Evolutionary conservation across 495 filamentous ascomycete genomes (phyloP).

Genomic region (Talaromyces trachyspermus): DNA sequence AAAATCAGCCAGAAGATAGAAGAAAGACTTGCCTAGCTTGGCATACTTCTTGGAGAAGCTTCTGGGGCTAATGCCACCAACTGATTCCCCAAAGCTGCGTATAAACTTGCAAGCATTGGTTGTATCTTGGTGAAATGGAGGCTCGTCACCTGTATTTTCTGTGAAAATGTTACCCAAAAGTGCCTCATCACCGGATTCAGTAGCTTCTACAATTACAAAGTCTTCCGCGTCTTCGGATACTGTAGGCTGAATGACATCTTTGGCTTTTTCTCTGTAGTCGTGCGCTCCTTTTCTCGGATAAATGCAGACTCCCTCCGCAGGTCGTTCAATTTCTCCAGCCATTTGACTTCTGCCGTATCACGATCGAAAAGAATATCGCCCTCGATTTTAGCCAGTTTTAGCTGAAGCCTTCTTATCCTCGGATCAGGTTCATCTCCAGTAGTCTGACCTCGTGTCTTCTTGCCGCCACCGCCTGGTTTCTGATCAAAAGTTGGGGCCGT

Average conservation of each 20-base stretch:
- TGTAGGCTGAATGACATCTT: conserved; percentile 16
- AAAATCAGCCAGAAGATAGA: not conserved
- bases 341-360: conserved; percentile 63
- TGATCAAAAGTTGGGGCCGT: conserved; percentile 50
- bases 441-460: conserved; percentile 20
- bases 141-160: conserved; percentile 33
- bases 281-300: conserved; percentile 20
- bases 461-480: conserved; percentile 35
- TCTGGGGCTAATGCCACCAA: conserved; percentile 54
- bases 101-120: conserved; percentile 40
- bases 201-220: conserved; percentile 42
- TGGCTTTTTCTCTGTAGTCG: conserved; percentile 10
- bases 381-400: conserved; percentile 69
- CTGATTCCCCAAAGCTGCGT: conserved; percentile 77
- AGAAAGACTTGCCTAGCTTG: conserved; percentile 56
- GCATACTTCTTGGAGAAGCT: conserved; percentile 79
- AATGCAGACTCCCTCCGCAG: conserved; percentile 52
- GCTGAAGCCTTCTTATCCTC: conserved; percentile 53
- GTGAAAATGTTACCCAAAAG: conserved; percentile 65
- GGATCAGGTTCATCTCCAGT: conserved; percentile 26
- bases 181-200: conserved; percentile 46
- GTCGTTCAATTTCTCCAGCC: conserved; percentile 59
- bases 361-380: conserved; percentile 83
- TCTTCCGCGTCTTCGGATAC: conserved; percentile 40
- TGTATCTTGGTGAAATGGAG: conserved; percentile 15